Conservation (phyloP, 805 yeast genomes). For the Kuraishia cidri region DNA sequence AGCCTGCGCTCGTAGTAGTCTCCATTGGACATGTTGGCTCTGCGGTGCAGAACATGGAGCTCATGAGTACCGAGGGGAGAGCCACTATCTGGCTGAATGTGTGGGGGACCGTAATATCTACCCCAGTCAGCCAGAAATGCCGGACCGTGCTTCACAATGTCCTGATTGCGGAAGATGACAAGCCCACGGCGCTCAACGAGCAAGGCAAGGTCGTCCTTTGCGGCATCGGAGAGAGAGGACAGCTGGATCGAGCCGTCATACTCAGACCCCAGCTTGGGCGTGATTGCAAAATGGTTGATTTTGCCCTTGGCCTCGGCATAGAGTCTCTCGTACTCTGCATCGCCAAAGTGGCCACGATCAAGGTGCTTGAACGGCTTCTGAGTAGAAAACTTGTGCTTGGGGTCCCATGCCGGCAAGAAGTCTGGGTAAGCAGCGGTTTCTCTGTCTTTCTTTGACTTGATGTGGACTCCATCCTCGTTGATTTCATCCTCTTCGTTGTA, state of each 20-base stretch:
- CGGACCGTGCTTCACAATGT: constrained; percentile 27
- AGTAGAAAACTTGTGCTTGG: constrained; percentile 38
- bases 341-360: constrained; percentile 60
- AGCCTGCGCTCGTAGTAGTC: constrained; percentile 16
- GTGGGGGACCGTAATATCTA: constrained; percentile 32
- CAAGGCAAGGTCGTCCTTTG: constrained; percentile 38
- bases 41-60: constrained; percentile 28
- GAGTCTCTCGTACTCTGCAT: constrained; percentile 40
- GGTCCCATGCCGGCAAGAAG: constrained; percentile 64
- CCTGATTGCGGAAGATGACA: constrained; percentile 35
- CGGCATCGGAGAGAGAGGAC: constrained; percentile 25
- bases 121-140: constrained; percentile 30
- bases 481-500: too few species aligned
- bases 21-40: constrained; percentile 19
- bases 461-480: constrained; percentile 38
- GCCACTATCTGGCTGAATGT: constrained; percentile 41
- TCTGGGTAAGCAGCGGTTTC: constrained; percentile 34
- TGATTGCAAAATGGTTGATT: constrained; percentile 13
- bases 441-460: constrained; percentile 30
- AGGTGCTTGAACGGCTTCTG: constrained; percentile 42
- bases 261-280: constrained; percentile 36
- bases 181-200: constrained; percentile 39
- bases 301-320: constrained; percentile 15
- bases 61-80: constrained; percentile 34
- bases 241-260: constrained; percentile 28